phyloP scores from a whole-genome alignment of 768 basidiomycete genomes.

The Kwoniella heveanensis region DNA sequence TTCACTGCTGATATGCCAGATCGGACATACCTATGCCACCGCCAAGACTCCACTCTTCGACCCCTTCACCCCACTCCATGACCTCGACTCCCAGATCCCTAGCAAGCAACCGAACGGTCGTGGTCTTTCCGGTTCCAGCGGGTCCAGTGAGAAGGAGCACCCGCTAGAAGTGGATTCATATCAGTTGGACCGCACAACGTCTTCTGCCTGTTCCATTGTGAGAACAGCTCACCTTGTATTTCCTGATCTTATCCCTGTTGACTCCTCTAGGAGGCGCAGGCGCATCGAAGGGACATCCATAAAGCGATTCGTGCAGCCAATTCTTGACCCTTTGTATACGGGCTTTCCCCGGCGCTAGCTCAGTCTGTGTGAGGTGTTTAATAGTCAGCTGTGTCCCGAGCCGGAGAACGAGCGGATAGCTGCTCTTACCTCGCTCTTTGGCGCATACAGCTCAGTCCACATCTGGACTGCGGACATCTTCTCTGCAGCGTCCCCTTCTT shows the following conservation, averaged over 20 bases:
- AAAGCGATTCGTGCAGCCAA: constrained; percentile 53
- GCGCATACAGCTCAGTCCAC: constrained; percentile 50
- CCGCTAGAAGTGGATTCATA: constrained; percentile 60
- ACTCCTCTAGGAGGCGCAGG: constrained; percentile 11
- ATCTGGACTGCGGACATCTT: constrained; percentile 24
- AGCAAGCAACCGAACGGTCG: constrained; percentile 74
- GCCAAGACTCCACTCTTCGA: constrained; percentile 61
- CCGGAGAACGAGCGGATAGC: constrained; percentile 6
- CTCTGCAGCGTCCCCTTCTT: not conserved
- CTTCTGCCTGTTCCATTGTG: too few species aligned
- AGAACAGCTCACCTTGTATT: constrained; percentile 47
- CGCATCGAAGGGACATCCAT: constrained; percentile 34
- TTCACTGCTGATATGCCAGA: not conserved
- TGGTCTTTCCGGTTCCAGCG: constrained; percentile 86
- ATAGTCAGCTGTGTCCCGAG: too few species aligned
- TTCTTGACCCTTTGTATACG: constrained; percentile 42
- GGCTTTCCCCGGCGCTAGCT: constrained; percentile 53
- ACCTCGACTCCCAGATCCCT: constrained; percentile 75
- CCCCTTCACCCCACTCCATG: constrained; percentile 78
- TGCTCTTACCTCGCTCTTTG: constrained; percentile 30
- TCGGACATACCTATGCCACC: constrained; percentile 53
- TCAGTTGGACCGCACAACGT: not conserved
- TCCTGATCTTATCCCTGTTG: constrained; percentile 45
- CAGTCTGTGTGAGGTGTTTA: constrained; percentile 26
- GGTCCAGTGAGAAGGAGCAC: constrained; percentile 84